phyloP scores from a whole-genome alignment of 106 monocot genomes.

The Dactylorhiza incarnata region DNA sequence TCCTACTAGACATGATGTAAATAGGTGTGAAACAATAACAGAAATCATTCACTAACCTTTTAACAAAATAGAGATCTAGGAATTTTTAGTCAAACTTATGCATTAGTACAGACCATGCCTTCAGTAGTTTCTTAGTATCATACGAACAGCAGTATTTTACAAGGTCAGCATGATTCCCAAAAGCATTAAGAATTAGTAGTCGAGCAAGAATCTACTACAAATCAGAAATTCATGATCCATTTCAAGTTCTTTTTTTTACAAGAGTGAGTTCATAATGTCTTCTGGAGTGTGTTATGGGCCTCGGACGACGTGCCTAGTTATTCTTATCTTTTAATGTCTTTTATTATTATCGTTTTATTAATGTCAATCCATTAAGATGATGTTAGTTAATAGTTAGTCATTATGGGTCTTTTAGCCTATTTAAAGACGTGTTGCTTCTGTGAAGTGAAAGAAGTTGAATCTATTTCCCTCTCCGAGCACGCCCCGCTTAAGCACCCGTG shows the following conservation, averaged over 20 bases:
- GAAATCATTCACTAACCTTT: background rate
- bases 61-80: background rate
- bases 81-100: background rate
- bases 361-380: too few relatives aligned
- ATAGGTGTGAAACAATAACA: conserved; percentile 9
- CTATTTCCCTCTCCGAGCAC: too few relatives aligned
- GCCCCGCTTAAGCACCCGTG: too few relatives aligned
- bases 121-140: background rate
- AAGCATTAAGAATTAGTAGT: background rate
- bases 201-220: background rate
- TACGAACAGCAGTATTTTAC: background rate
- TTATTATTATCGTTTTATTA: too few relatives aligned
- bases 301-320: too few relatives aligned
- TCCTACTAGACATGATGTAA: conserved; percentile 20
- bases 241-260: background rate
- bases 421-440: too few relatives aligned
- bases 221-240: background rate
- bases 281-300: too few relatives aligned
- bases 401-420: too few relatives aligned
- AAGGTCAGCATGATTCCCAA: background rate
- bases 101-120: background rate
- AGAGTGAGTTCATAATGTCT: too few relatives aligned
- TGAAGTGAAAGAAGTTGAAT: too few relatives aligned
- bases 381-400: too few relatives aligned
- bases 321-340: too few relatives aligned